Conservation (phyloP, 192 early-diverging fungal genomes). For the Linnemannia elongata region DNA sequence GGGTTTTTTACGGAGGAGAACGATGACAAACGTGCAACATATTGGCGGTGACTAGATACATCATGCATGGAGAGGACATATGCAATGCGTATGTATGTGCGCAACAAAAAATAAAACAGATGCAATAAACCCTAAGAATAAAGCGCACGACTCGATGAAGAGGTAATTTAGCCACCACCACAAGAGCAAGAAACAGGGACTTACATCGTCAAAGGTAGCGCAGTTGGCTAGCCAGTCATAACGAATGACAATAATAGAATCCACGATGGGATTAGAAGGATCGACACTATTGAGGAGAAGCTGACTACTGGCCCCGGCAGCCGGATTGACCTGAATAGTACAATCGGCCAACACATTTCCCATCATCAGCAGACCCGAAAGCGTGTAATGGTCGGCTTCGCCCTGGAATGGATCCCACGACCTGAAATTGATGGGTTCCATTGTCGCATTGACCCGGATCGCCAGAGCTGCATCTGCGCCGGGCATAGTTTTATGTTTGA, state of each 20-base stretch:
- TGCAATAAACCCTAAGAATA: not conserved
- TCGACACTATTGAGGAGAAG: slow-evolving; percentile 23
- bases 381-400: slow-evolving; percentile 15
- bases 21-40: not conserved
- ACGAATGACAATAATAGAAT: slow-evolving; percentile 19
- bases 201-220: slow-evolving; percentile 54
- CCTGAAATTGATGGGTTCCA: slow-evolving; percentile 12
- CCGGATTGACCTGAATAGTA: slow-evolving; percentile 16
- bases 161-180: not conserved
- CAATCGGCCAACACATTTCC: slow-evolving; percentile 35
- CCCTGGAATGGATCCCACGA: slow-evolving; percentile 48
- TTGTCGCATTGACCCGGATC: slow-evolving; percentile 4
- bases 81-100: not conserved
- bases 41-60: not conserved
- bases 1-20: not conserved
- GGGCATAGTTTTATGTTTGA: slow-evolving; percentile 4
- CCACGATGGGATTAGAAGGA: slow-evolving; percentile 1
- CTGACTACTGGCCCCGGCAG: slow-evolving; percentile 16
- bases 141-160: not conserved
- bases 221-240: slow-evolving; percentile 51
- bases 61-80: not conserved
- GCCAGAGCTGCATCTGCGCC: slow-evolving; percentile 40
- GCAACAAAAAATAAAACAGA: not conserved
- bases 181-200: not conserved
- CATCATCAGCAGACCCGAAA: slow-evolving; percentile 35